Evolutionary conservation across 1,284 basidiomycete species (phyloP).

Genomic region (Rhodotorula sp.): DNA sequence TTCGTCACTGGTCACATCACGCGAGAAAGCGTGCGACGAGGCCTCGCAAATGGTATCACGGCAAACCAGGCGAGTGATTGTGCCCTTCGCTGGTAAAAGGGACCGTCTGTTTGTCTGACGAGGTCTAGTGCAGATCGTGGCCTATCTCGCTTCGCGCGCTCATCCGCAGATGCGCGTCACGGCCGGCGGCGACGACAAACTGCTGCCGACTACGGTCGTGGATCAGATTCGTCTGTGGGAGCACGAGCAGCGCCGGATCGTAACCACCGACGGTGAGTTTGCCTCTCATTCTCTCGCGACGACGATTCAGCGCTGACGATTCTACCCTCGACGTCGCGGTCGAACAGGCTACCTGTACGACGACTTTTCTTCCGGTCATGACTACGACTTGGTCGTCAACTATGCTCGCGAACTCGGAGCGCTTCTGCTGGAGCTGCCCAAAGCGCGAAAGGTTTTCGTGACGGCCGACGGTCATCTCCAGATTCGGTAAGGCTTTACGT

Average conservation of each 20-base stretch:
- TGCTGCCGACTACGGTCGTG: slow-evolving; percentile 91
- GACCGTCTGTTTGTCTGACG: not conserved
- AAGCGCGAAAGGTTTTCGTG: slow-evolving; percentile 78
- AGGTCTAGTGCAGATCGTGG: slow-evolving; percentile 70
- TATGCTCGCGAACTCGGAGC: slow-evolving; percentile 81
- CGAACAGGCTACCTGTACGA: slow-evolving; percentile 79
- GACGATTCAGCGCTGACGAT: not conserved
- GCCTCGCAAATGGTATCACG: slow-evolving; percentile 90
- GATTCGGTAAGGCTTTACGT: slow-evolving; percentile 51
- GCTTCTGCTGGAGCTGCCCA: slow-evolving; percentile 71
- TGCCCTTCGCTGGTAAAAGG: not conserved
- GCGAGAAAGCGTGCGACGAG: slow-evolving; percentile 89
- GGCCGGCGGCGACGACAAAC: slow-evolving; percentile 40
- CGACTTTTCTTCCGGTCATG: slow-evolving; percentile 77
- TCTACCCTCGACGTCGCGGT: slow-evolving; percentile 13
- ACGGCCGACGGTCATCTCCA: slow-evolving; percentile 73
- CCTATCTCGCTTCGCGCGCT: slow-evolving; percentile 89
- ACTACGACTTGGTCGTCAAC: slow-evolving; percentile 80
- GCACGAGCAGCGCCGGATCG: slow-evolving; percentile 87
- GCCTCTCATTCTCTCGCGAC: too few relatives aligned
- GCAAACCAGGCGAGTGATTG: slow-evolving; percentile 71
- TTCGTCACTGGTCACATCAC: slow-evolving; percentile 93
- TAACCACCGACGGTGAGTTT: slow-evolving; percentile 53
- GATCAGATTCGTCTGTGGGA: slow-evolving; percentile 99
- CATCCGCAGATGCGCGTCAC: slow-evolving; percentile 98